phyloP scores from a whole-genome alignment of 225 moss, liverwort and hornwort species.

The Bryoerythrophyllum caledonicum region DNA sequence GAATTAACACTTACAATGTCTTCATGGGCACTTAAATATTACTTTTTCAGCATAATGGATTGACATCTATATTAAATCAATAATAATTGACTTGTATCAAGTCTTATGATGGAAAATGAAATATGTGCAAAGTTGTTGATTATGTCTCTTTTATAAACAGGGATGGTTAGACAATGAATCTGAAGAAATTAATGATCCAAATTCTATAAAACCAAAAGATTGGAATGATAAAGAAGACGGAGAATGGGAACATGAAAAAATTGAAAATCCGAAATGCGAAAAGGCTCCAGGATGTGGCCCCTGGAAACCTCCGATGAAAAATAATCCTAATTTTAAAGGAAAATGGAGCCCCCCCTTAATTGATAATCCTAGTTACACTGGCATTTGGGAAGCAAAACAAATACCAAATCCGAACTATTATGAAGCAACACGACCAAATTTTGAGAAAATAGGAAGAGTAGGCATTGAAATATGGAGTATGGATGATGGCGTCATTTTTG shows the following conservation, averaged over 20 bases:
- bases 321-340: slow-evolving; percentile 68
- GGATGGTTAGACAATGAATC: slow-evolving; percentile 84
- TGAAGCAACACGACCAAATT: slow-evolving; percentile 41
- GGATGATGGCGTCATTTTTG: slow-evolving; percentile 79
- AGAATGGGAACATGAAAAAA: slow-evolving; percentile 68
- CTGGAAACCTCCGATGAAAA: slow-evolving; percentile 60
- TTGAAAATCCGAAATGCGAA: slow-evolving; percentile 67
- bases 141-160: neutral
- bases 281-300: slow-evolving; percentile 66
- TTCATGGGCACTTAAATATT: no score
- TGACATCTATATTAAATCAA: no score
- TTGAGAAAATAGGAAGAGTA: slow-evolving; percentile 69
- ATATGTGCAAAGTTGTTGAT: neutral
- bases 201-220: slow-evolving; percentile 54
- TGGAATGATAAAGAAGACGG: slow-evolving; percentile 85
- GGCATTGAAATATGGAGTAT: slow-evolving; percentile 96
- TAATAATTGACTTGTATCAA: neutral
- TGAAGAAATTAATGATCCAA: slow-evolving; percentile 63
- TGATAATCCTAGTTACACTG: slow-evolving; percentile 68
- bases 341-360: slow-evolving; percentile 69
- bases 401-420: slow-evolving; percentile 69
- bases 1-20: no score
- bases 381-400: slow-evolving; percentile 62
- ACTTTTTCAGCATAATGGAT: no score
- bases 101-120: neutral